Conservation (phyloP, 2,329 filamentous ascomycete genomes). For the Fusarium sp. region DNA sequence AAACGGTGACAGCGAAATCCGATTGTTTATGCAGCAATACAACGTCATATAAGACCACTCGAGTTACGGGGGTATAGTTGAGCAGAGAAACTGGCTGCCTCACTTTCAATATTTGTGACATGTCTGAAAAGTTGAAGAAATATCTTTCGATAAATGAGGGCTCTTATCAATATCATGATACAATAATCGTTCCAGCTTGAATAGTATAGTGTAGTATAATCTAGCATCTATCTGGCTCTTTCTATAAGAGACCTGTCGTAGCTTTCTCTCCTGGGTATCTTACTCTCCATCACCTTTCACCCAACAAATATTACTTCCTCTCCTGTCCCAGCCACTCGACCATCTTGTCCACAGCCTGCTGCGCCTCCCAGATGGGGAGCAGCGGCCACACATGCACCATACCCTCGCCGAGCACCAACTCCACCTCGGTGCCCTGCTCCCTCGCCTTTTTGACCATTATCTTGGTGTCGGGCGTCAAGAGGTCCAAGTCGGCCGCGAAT, state of each 20-base stretch:
- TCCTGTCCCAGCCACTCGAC: slow-evolving; percentile 40
- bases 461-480: slow-evolving; percentile 43
- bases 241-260: neutral
- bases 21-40: neutral
- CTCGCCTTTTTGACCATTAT: slow-evolving; percentile 43
- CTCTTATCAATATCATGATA: neutral
- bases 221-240: neutral
- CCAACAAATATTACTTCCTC: neutral
- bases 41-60: neutral
- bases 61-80: neutral
- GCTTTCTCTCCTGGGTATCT: slow-evolving; percentile 7
- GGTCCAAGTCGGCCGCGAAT: slow-evolving; percentile 42
- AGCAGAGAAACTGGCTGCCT: neutral
- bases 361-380: slow-evolving; percentile 43
- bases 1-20: neutral
- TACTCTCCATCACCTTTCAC: slow-evolving; percentile 18
- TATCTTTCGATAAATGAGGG: neutral
- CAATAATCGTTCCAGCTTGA: neutral
- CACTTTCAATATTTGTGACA: neutral
- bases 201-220: neutral
- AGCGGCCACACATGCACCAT: slow-evolving; percentile 50
- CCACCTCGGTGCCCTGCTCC: slow-evolving; percentile 40
- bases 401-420: slow-evolving; percentile 43
- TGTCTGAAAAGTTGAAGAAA: neutral
- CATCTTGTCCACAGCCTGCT: slow-evolving; percentile 41